Percentiles rank a stretch among this genome's conserved stretches.
phyloP scores from a whole-genome alignment of 495 filamentous ascomycete genomes.

The Penicillium pulvis region DNA sequence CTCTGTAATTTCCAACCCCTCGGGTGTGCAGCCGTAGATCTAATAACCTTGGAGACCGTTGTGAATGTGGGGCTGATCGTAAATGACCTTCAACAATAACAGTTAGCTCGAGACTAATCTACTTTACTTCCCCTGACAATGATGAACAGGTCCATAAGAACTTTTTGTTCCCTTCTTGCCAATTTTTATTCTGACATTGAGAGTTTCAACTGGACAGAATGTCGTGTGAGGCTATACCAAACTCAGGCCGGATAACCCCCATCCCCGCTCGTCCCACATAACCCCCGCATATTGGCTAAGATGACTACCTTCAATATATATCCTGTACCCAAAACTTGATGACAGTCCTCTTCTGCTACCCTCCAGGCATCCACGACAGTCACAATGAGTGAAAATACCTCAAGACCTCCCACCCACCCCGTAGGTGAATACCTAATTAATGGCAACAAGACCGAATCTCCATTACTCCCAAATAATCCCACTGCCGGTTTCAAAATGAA shows the following conservation, averaged over 20 bases:
- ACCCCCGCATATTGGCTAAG: background rate
- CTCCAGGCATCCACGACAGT: background rate
- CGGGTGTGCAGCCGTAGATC: background rate
- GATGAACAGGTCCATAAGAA: too few species aligned
- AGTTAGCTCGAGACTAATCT: background rate
- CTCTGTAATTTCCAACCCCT: too few species aligned
- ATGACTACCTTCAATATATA: background rate
- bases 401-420: background rate
- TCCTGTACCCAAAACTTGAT: background rate
- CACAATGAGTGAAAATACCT: background rate
- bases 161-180: too few species aligned
- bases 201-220: background rate
- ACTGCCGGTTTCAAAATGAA: conserved; percentile 3
- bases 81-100: background rate
- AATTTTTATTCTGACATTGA: background rate
- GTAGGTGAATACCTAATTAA: conserved; percentile 1
- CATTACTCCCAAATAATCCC: background rate
- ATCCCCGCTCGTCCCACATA: background rate
- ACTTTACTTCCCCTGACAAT: background rate
- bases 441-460: conserved; percentile 2
- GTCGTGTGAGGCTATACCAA: background rate
- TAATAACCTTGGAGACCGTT: background rate
- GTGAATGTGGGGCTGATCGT: background rate
- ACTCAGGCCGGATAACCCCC: background rate
- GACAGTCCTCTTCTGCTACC: background rate